Base-by-base conservation (phyloP, 2,329 filamentous ascomycete species). In the Malbranchea cinnamomea region DNA sequence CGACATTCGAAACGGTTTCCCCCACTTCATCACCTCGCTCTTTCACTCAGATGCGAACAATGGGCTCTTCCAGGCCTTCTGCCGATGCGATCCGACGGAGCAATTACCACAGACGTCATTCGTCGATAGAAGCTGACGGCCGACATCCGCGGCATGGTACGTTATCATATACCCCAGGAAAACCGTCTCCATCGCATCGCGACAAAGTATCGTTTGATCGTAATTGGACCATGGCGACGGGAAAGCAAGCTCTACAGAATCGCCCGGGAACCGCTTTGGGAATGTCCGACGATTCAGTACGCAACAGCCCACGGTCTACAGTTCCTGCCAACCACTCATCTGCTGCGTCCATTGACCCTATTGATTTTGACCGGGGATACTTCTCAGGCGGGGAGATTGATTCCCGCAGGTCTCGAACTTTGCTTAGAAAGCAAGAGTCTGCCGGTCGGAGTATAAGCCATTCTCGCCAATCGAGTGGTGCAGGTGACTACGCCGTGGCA, bases 321-420 rank as follows among this genome's bases (percentile, higher is more conserved):
- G 21, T n/a, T 15, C 14, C 18, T 8, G 7, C 7, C 14, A 7
- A 7, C 12, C n/a, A n/a, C n/a, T n/a, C 44, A 8, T 41, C 41
- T 8, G 41, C 38, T 6, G 43, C 41, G 13, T 39, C 40, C 23
- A 23, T 38, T 14, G 30, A 34, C 15, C 43, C 41, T 21, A 35
- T 38, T 23, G 80, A 91, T 37, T 53, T 82, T 10, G 89, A 95
- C 45, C 71, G 83, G 20, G 87, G 85, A 14, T 95, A 95, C 53
- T 93, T 94, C 48, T 94, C 87, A 5, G 83, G 85, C 3, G 79
- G 78, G 10, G 87, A 95, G 46, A 63, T 74, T 7, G 84, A 94
- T 39, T 70, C 70, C 24, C 72, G 78, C 34, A 74, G 71, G 43
- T 56, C 50, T 29, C 71, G 80, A 26, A 91, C 83, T 48, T 64